phyloP scores from a whole-genome alignment of 2,329 filamentous ascomycete species.

The Penicillium sp. region DNA sequence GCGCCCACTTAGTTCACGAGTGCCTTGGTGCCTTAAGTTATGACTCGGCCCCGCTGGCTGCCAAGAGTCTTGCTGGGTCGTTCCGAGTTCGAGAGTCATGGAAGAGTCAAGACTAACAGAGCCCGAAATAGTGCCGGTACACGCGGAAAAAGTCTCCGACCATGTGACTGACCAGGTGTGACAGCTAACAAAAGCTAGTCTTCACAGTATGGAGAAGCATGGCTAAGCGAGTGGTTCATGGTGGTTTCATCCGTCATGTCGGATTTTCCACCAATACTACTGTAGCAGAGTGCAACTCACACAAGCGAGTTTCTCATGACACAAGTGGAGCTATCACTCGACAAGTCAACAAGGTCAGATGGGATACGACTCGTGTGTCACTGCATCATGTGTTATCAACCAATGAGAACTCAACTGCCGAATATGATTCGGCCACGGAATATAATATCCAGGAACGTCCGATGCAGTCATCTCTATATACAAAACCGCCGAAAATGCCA shows the following conservation, averaged over 20 bases:
- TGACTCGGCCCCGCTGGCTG: not conserved
- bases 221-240: not conserved
- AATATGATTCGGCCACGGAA: not conserved
- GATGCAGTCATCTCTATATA: conserved; percentile 1
- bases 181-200: not conserved
- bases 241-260: not conserved
- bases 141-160: too few relatives aligned
- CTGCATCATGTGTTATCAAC: not conserved
- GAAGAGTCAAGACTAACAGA: too few relatives aligned
- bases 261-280: conserved; percentile 1
- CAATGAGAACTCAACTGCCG: not conserved
- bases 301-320: not conserved
- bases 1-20: not conserved
- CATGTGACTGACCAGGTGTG: not conserved
- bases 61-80: not conserved
- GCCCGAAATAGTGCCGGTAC: too few relatives aligned
- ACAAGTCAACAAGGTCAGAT: not conserved
- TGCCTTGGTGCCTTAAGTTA: not conserved
- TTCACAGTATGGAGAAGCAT: not conserved
- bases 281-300: not conserved
- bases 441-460: not conserved
- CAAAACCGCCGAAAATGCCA: conserved; percentile 1
- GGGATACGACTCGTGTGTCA: not conserved
- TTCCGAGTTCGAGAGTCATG: too few relatives aligned
- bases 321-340: not conserved